A percentile compares a stretch with the other conserved stretches of the same genome.
Evolutionary conservation across 1,139 yeast species (phyloP).

Genomic region (Insectozyma bohioensis): DNA sequence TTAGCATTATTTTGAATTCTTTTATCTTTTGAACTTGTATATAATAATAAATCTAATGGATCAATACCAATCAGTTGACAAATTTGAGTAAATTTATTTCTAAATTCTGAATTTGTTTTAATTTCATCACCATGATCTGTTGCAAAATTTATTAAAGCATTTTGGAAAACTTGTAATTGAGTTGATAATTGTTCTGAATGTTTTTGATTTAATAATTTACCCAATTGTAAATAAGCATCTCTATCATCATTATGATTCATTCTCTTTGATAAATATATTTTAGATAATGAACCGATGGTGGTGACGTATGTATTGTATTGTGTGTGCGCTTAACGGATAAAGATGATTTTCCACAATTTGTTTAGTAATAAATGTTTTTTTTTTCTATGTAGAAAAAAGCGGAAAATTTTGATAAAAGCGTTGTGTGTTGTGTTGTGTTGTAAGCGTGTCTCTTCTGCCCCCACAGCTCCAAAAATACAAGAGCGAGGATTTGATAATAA

Average conservation of each 20-base stretch:
- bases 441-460: no score
- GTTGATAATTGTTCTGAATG: conserved; percentile 55
- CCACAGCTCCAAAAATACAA: no score
- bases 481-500: no score
- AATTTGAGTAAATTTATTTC: conserved; percentile 70
- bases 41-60: conserved; percentile 57
- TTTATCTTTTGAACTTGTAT: conserved; percentile 19
- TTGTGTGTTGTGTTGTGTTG: no score
- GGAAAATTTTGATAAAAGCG: no score
- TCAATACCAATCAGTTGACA: conserved; percentile 83
- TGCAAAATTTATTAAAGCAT: conserved; percentile 64
- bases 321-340: no score
- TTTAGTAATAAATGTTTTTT: no score
- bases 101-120: conserved; percentile 58
- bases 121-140: conserved; percentile 62
- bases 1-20: conserved; percentile 23
- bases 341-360: no score
- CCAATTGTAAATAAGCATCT: conserved; percentile 30
- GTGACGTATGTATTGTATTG: no score
- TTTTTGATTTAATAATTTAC: conserved; percentile 28
- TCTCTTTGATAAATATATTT: no score
- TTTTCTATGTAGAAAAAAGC: no score
- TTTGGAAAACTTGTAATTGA: conserved; percentile 60
- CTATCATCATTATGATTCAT: conserved; percentile 19
- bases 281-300: no score